Conservation (phyloP, 2,329 filamentous ascomycete species). For the Fusarium sp. region DNA sequence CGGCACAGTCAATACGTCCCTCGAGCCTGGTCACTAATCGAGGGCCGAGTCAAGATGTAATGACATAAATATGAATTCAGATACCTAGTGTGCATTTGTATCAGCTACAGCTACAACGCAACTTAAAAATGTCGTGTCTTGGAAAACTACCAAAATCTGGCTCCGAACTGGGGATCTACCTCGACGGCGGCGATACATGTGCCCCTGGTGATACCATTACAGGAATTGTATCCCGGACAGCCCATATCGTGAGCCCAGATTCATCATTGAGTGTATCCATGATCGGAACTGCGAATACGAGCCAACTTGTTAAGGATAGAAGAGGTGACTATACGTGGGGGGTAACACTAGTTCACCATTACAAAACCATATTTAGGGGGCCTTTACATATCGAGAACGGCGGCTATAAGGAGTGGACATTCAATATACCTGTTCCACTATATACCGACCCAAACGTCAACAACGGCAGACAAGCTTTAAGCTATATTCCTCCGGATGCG, state of each 20-base stretch:
- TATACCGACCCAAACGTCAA: background rate
- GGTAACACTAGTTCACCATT: background rate
- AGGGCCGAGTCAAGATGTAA: accelerated
- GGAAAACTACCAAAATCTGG: background rate
- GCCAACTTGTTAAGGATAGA: background rate
- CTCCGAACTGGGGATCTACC: background rate
- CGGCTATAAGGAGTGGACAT: background rate
- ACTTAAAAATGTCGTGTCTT: background rate
- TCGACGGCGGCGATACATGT: background rate
- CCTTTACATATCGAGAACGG: background rate
- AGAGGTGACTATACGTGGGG: background rate
- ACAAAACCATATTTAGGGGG: background rate
- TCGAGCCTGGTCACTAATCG: background rate
- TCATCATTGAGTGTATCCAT: background rate
- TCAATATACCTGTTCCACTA: background rate
- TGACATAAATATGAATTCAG: background rate
- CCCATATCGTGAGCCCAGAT: background rate
- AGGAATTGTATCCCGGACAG: background rate
- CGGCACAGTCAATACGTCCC: background rate
- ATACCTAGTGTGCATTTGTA: accelerated
- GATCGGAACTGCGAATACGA: background rate
- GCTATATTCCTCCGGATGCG: background rate
- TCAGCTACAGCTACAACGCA: background rate
- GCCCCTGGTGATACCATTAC: background rate
- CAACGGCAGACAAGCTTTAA: background rate